phyloP scores from a whole-genome alignment of 768 basidiomycete species.

The Trametes punicea region DNA sequence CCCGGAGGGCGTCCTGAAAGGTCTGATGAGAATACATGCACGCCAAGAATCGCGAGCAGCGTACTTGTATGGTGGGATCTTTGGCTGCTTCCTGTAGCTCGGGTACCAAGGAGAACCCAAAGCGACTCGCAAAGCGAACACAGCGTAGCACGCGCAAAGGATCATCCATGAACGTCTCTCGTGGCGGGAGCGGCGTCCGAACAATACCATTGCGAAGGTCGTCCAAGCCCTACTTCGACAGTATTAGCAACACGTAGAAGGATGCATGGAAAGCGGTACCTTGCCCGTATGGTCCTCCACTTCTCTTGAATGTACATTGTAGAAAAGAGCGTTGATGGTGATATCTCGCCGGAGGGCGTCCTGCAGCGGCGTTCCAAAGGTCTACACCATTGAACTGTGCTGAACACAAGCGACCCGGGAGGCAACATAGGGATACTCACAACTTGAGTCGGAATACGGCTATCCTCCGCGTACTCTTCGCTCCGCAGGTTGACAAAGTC shows the following conservation, averaged over 20 bases:
- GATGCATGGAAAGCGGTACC: conserved; percentile 36
- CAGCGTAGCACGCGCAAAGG: conserved; percentile 91
- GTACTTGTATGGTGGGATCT: conserved; percentile 63
- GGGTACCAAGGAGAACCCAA: conserved; percentile 74
- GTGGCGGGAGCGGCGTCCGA: conserved; percentile 84
- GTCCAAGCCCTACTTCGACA: conserved; percentile 61
- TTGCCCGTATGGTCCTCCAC: conserved; percentile 88
- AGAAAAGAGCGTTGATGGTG: conserved; percentile 95
- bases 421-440: conserved; percentile 41
- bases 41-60: background rate
- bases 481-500: conserved; percentile 93
- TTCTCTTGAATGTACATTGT: conserved; percentile 81
- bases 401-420: background rate
- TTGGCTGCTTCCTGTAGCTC: conserved; percentile 62
- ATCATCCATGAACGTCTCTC: conserved; percentile 90
- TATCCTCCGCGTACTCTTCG: conserved; percentile 85
- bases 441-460: conserved; percentile 85
- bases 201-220: conserved; percentile 78
- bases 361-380: conserved; percentile 87
- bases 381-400: conserved; percentile 40
- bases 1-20: conserved; percentile 56
- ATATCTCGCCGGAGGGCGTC: conserved; percentile 90
- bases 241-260: background rate
- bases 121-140: conserved; percentile 87
- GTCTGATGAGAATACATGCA: background rate